Base-by-base conservation (phyloP, 148 eudicot genomes). In the Drosera capensis region DNA sequence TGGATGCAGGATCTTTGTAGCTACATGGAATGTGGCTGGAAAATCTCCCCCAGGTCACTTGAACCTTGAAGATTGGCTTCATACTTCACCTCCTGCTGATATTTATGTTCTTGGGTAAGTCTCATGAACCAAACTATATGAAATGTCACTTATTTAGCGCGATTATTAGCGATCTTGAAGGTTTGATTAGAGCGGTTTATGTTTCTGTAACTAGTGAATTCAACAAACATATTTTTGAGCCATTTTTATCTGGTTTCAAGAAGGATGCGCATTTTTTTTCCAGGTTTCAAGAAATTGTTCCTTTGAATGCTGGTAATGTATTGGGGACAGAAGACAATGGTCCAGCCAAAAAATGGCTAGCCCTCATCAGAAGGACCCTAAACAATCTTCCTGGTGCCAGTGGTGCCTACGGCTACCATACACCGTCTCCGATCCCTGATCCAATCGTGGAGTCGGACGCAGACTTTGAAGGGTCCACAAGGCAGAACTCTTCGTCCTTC, bases 11-110 rank as follows among this genome's bases (percentile, higher is more conserved):
- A 68, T 80, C 34, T 90, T 90, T 62, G 93, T 79, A 14, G 94
- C 87, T 54, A 84, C 97, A 45, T 90, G 97, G 97, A 90, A 90
- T 48, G 97, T 90, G 58, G 95, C 78, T 22, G 97, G 97, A 56
- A 84, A 66, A 72, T 69, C 97, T 7, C 97, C 97, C 1, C 57
- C 80, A 19, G 71, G 67, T 63, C 75, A 80, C 57, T 50, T 90
- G 79, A 78, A 75, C 45, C 71, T 90, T 16, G 95, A 88, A 52
- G 83, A 90, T 55, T 90, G 85, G 94, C 84, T 90, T 25, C 97
- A 80, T 57, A 74, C 93, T 19, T 69, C 97, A 37, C 82, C 97
- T 71, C 84, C 92, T 60, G 94, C 97, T 25, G 97, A 88, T 57
- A 80, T 88, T 5, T 88, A 88, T 69, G 94, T 90, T 37, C 97